Evolutionary conservation across 164 flowering plant species (phyloP).

Genomic region (Liquidambar formosana): DNA sequence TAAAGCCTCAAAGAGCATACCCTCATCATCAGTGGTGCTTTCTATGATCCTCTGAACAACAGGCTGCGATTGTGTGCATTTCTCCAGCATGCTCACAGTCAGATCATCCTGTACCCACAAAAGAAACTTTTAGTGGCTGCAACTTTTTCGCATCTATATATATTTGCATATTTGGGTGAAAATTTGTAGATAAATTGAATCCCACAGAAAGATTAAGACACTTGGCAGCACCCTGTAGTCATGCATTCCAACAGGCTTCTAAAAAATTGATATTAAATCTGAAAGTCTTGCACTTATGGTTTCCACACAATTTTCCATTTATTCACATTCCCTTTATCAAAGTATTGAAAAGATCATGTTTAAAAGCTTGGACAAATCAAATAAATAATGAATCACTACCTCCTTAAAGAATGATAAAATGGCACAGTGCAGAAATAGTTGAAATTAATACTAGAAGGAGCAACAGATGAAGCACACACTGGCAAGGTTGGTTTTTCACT

Average conservation of each 20-base stretch:
- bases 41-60: conserved; percentile 67
- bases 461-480: neutral
- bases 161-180: neutral
- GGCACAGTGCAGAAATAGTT: neutral
- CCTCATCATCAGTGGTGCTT: conserved; percentile 64
- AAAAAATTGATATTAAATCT: neutral
- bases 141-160: neutral
- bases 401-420: neutral
- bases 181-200: neutral
- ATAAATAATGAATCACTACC: too few relatives aligned
- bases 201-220: too few relatives aligned
- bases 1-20: conserved; percentile 76
- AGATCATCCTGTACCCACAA: conserved; percentile 68
- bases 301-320: neutral
- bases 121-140: neutral
- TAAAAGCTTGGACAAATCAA: neutral
- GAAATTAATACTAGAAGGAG: neutral
- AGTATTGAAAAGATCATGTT: neutral
- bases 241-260: too few relatives aligned
- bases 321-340: neutral
- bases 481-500: neutral
- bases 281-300: neutral
- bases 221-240: too few relatives aligned
- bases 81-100: conserved; percentile 63
- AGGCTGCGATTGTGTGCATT: conserved; percentile 74